phyloP scores from a whole-genome alignment of 768 basidiomycete species.

The Cystobasidium tubakii region DNA sequence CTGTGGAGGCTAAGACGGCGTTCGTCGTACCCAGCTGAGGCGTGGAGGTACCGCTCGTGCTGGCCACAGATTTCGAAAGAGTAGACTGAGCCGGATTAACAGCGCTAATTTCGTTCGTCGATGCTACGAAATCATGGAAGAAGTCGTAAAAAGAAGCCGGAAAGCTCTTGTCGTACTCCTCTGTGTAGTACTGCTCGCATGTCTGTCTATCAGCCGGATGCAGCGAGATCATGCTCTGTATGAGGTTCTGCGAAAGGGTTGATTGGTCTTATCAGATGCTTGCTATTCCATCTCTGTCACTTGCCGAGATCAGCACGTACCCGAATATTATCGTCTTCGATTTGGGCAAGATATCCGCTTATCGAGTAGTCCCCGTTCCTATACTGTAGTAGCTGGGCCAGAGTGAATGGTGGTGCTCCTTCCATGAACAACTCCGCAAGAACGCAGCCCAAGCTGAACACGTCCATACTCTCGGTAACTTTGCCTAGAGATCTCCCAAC shows the following conservation, averaged over 20 bases:
- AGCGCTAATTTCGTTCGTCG: constrained; percentile 59
- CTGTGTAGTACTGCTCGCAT: constrained; percentile 71
- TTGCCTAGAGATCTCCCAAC: constrained; percentile 65
- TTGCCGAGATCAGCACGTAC: constrained; percentile 54
- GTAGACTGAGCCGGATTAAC: not conserved
- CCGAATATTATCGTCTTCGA: constrained; percentile 74
- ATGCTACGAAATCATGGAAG: constrained; percentile 78
- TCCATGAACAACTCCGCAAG: constrained; percentile 93
- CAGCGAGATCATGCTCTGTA: constrained; percentile 81
- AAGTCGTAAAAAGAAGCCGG: constrained; percentile 93
- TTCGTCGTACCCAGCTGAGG: not conserved
- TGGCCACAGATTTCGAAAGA: not conserved
- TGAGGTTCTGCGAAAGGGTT: constrained; percentile 60
- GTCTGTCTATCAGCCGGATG: constrained; percentile 70
- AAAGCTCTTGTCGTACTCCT: constrained; percentile 70
- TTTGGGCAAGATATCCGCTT: constrained; percentile 63
- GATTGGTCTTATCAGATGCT: not conserved
- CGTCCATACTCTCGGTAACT: constrained; percentile 94
- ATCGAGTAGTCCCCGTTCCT: constrained; percentile 74
- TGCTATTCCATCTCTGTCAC: not conserved
- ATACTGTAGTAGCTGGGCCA: constrained; percentile 93
- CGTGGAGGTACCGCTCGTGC: not conserved
- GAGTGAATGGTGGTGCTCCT: constrained; percentile 82
- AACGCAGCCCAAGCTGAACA: constrained; percentile 90
- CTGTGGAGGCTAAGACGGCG: constrained; percentile 19